Conservation (phyloP, 148 eudicot genomes). For the Amaranthus cruentus region DNA sequence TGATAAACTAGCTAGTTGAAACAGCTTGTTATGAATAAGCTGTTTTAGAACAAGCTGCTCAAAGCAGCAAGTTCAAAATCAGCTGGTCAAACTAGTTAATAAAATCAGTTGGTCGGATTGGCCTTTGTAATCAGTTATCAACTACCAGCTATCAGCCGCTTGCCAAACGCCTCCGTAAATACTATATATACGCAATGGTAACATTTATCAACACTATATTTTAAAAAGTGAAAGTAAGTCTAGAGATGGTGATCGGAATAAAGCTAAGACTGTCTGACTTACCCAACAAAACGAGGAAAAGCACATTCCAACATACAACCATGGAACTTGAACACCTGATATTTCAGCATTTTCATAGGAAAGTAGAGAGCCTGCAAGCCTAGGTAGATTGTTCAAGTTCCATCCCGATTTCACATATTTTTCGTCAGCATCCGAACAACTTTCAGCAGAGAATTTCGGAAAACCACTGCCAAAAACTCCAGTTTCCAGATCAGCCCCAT, state of each 20-base stretch:
- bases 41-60: no score
- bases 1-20: no score
- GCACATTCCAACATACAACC: slow-evolving; percentile 99
- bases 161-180: no score
- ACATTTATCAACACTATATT: background rate
- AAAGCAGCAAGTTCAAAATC: no score
- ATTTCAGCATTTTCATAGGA: slow-evolving; percentile 85
- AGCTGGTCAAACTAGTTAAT: no score
- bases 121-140: no score
- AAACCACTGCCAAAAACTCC: slow-evolving; percentile 96
- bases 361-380: slow-evolving; percentile 90
- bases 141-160: no score
- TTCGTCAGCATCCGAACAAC: slow-evolving; percentile 42
- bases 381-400: slow-evolving; percentile 97
- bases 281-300: slow-evolving; percentile 99
- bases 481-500: slow-evolving; percentile 97
- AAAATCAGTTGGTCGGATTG: no score
- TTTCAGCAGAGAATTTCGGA: slow-evolving; percentile 49
- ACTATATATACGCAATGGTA: no score
- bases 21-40: no score
- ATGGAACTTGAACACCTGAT: slow-evolving; percentile 96
- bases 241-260: background rate
- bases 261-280: slow-evolving; percentile 30
- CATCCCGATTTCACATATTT: slow-evolving; percentile 78
- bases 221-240: background rate